Conservation (phyloP, 441 rosid species). For the Populus tomentosa region DNA sequence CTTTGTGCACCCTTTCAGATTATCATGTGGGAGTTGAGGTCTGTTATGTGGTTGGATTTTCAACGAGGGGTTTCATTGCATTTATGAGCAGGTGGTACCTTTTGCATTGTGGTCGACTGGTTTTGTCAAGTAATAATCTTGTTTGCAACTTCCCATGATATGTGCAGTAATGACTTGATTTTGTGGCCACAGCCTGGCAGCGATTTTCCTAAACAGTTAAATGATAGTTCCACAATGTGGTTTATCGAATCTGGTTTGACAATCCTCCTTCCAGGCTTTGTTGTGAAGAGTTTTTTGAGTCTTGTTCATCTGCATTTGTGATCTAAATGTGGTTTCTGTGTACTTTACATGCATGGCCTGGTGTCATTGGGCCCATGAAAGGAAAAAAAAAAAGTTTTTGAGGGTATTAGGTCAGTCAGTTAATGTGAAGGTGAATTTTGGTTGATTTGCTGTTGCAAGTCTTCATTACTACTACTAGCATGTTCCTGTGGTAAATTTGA, state of each 20-base stretch:
- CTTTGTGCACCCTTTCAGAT: conserved; percentile 17
- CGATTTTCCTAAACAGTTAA: conserved; percentile 1
- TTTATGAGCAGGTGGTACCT: conserved; percentile 1
- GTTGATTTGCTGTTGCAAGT: neutral
- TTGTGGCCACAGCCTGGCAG: neutral
- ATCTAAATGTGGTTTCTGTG: neutral
- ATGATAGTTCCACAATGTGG: neutral
- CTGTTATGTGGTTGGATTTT: neutral
- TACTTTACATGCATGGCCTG: neutral
- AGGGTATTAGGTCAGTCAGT: neutral
- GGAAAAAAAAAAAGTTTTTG: neutral
- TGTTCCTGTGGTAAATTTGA: neutral
- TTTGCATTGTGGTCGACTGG: neutral
- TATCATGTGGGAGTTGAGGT: conserved; percentile 3
- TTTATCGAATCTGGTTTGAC: too few species aligned
- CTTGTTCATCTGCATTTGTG: neutral
- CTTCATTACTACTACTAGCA: neutral
- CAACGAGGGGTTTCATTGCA: conserved; percentile 10
- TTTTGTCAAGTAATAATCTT: neutral
- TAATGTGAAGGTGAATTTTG: neutral
- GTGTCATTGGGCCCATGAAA: neutral
- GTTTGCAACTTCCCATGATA: conserved; percentile 7
- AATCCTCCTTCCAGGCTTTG: neutral
- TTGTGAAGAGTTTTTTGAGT: neutral
- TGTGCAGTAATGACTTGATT: conserved; percentile 1